Evolutionary conservation across 805 yeast species (phyloP).

Genomic region (Kodamaea neixiangensis): DNA sequence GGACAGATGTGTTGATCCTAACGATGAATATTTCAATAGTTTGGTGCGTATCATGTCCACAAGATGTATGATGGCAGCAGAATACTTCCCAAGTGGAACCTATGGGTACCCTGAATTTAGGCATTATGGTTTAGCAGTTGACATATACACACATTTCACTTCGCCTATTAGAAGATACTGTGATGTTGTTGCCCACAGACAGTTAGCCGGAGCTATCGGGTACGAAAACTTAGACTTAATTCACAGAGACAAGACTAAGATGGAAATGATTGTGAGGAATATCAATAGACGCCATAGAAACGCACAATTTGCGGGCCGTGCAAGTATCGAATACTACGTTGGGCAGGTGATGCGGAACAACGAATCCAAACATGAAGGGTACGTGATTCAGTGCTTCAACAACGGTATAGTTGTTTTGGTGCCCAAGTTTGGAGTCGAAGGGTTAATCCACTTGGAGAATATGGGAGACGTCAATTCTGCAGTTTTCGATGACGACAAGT

Average conservation of each 20-base stretch:
- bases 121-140: conserved; percentile 97
- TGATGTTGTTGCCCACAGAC: conserved; percentile 96
- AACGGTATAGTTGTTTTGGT: conserved; percentile 95
- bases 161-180: conserved; percentile 98
- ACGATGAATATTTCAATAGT: conserved; percentile 91
- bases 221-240: conserved; percentile 80
- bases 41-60: conserved; percentile 95
- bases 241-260: conserved; percentile 85
- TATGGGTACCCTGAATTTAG: conserved; percentile 88
- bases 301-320: conserved; percentile 98
- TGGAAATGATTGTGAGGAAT: conserved; percentile 85
- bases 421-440: conserved; percentile 95
- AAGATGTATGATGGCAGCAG: conserved; percentile 99
- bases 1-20: conserved; percentile 79
- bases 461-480: conserved; percentile 66
- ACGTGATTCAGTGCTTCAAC: conserved; percentile 85
- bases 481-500: conserved; percentile 75
- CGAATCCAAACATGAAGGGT: conserved; percentile 82
- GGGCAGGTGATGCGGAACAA: conserved; percentile 95
- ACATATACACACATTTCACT: conserved; percentile 96
- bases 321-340: conserved; percentile 95
- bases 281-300: conserved; percentile 94
- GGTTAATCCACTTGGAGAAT: conserved; percentile 79
- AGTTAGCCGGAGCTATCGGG: conserved; percentile 96
- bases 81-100: conserved; percentile 90